A percentile compares a stretch with the other conserved stretches of the same genome.
Conservation (phyloP, 345 rosid genomes). For the Punica granatum region DNA sequence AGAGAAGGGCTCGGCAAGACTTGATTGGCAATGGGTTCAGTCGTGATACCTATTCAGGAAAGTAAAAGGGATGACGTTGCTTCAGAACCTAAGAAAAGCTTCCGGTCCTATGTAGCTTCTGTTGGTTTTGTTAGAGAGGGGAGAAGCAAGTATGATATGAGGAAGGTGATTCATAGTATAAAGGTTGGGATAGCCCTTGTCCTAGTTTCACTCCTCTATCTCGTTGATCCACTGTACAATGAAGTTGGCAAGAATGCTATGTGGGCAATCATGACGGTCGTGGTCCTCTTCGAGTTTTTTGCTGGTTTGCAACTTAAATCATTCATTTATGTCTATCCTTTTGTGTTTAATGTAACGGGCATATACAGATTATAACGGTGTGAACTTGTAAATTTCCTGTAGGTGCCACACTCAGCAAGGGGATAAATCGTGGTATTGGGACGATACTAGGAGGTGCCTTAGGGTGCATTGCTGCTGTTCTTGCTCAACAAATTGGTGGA, state of each 20-base stretch:
- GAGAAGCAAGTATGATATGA: constrained; percentile 15
- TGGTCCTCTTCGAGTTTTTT: constrained; percentile 60
- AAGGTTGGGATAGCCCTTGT: constrained; percentile 64
- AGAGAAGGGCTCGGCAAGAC: background rate
- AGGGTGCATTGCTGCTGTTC: constrained; percentile 44
- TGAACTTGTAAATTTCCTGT: background rate
- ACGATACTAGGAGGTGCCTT: constrained; percentile 53
- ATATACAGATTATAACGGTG: background rate
- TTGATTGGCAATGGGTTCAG: background rate
- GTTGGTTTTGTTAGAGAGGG: background rate
- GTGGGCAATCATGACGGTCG: constrained; percentile 82
- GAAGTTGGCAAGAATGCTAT: constrained; percentile 67
- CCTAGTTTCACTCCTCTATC: constrained; percentile 52
- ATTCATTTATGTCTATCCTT: background rate
- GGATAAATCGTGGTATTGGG: constrained; percentile 58
- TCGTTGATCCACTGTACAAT: constrained; percentile 40
- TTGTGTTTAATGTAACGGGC: background rate
- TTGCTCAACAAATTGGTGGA: constrained; percentile 39
- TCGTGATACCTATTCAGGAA: constrained; percentile 9
- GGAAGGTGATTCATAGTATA: constrained; percentile 39
- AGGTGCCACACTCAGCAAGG: constrained; percentile 75
- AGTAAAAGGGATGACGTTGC: background rate
- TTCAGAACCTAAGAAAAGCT: background rate
- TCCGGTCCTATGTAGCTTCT: background rate
- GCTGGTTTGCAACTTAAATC: constrained; percentile 40